A percentile compares a stretch with the other conserved stretches of the same genome.
Evolutionary conservation across 2,329 filamentous ascomycete genomes (phyloP).

Genomic region (Aspergillus novofumigatus): DNA sequence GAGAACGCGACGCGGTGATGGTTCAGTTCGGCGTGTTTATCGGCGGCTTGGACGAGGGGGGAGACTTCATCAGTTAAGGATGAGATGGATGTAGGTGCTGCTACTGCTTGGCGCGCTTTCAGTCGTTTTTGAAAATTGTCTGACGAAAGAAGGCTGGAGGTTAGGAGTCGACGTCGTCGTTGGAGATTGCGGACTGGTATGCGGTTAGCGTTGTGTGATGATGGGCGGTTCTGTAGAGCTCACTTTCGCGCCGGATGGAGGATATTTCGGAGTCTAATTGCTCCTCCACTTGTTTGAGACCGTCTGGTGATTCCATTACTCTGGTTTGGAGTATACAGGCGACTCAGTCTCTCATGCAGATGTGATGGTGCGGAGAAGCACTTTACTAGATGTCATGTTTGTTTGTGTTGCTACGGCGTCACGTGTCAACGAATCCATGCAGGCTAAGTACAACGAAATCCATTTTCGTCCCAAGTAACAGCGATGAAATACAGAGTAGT

Average conservation of each 20-base stretch:
- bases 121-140: slow-evolving; percentile 29
- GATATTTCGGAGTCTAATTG: slow-evolving; percentile 40
- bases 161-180: slow-evolving; percentile 35
- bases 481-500: background rate
- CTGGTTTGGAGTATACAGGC: background rate
- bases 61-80: slow-evolving; percentile 24
- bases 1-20: slow-evolving; percentile 44
- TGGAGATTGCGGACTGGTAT: slow-evolving; percentile 36
- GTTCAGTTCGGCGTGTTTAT: slow-evolving; percentile 34
- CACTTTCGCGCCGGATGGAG: slow-evolving; percentile 40
- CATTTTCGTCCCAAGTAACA: background rate
- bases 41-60: slow-evolving; percentile 28
- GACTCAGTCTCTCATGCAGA: background rate
- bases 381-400: background rate
- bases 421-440: background rate
- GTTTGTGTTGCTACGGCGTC: background rate
- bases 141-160: slow-evolving; percentile 41
- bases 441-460: background rate
- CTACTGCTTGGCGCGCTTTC: slow-evolving; percentile 6
- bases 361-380: background rate
- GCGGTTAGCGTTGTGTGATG: slow-evolving; percentile 8
- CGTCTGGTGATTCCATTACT: background rate
- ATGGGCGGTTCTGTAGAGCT: slow-evolving; percentile 3
- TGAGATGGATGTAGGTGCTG: background rate
- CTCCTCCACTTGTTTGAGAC: slow-evolving; percentile 12